Evolutionary conservation across 345 rosid genomes (phyloP), one percentile per base, ranked within the genome.

Genomic region (Kernera saxatilis): DNA sequence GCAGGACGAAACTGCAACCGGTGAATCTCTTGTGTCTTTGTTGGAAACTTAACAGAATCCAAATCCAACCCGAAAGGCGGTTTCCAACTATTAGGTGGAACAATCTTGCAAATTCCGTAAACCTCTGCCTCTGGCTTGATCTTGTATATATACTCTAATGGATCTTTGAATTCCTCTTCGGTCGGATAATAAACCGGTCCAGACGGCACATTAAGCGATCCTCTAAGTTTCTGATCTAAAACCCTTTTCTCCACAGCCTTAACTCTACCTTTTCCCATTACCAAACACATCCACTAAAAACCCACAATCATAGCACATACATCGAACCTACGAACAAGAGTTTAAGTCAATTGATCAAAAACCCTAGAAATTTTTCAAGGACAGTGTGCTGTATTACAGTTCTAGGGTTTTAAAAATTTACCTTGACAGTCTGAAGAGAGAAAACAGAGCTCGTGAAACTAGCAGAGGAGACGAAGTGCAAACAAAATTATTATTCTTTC

Each of bases 11-110:
- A 89, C 79, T 93, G 98, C 82, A 93, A 81, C 83, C 85, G 96
- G 54, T 93, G 98, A 84, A 93, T 93, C 30, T 93, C 98, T 76
- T 93, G 98, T 4, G 98, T 87, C 72, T 93, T 93, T 0, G 97
- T 93, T 0, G 96, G 97, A 54, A 93, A 90, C 43, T 76, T 83
- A 68, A 93, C 90, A 30, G 83, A 76, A 53, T 82, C 84, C 78
- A 80, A 46, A 68, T 86, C 78, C 84, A 93, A 79, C 0, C 88
- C 92, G 50, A 88, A 90, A 14, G 98, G 96, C 0, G 98, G 94
- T 26, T 72, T 78, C 97, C 98, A 90, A 50, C 35, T 30, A 63
- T 77, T 68, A 0, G 98, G 98, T 1, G 98, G 98, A 39, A 93
- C 96, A 77, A 93, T 93, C 79, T 82, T 91, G 74, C 98, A 93